These are phyloP conservation scores for Arabis alpina DNA, from an alignment of 345 rosid species.

Conservation along the genomic window DNA sequence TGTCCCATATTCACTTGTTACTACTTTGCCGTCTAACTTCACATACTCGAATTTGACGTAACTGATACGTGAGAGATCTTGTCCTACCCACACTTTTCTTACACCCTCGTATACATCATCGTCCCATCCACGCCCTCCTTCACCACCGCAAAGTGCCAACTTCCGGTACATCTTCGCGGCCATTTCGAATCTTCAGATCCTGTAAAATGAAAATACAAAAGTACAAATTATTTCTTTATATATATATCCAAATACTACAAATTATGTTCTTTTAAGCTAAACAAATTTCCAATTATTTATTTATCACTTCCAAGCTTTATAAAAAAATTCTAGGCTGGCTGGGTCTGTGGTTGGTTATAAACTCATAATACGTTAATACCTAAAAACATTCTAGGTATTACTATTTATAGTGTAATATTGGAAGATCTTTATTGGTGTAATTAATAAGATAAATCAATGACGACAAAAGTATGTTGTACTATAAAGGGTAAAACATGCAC, in stretches of 20 bases:
- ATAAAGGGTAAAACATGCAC: background rate
- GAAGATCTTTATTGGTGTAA: conserved; percentile 9
- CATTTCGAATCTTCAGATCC: conserved; percentile 3
- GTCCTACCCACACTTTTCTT: conserved; percentile 37
- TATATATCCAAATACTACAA: background rate
- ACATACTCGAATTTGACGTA: conserved; percentile 39
- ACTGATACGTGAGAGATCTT: conserved; percentile 28
- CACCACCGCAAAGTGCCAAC: conserved; percentile 20
- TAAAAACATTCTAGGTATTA: too few relatives aligned
- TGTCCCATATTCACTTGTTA: conserved; percentile 38
- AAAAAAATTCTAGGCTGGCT: too few relatives aligned
- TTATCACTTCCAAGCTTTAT: too few relatives aligned
- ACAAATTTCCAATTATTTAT: too few relatives aligned
- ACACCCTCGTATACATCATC: conserved; percentile 38
- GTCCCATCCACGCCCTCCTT: conserved; percentile 39
- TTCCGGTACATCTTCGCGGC: conserved; percentile 25
- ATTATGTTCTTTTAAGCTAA: too few relatives aligned
- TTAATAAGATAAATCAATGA: too few relatives aligned
- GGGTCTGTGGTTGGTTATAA: too few relatives aligned
- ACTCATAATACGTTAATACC: too few relatives aligned
- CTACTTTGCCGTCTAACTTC: conserved; percentile 30
- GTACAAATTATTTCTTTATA: too few relatives aligned
- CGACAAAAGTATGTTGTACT: too few relatives aligned
- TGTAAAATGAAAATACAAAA: background rate
- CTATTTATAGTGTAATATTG: background rate